Evolutionary conservation across 306 rosid species (phyloP).

Genomic region (Ziziphus jujuba): DNA sequence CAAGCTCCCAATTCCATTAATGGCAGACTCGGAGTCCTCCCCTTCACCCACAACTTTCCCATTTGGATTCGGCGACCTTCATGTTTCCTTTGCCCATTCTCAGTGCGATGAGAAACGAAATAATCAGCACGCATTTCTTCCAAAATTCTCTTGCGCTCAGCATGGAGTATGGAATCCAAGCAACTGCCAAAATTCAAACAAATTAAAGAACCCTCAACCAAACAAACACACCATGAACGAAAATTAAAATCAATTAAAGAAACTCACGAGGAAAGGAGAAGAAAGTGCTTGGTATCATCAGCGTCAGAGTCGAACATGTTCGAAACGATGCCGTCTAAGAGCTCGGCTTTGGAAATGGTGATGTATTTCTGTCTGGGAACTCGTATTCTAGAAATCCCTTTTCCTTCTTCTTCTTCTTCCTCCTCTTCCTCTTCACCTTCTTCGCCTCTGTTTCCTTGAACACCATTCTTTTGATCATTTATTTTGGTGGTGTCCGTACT

Average conservation of each 20-base stretch:
- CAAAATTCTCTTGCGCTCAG: conserved; percentile 72
- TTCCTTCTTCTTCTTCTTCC: conserved; percentile 41
- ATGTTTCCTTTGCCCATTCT: not conserved
- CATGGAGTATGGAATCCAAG: conserved; percentile 91
- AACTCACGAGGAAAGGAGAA: conserved; percentile 65
- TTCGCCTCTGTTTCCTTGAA: not conserved
- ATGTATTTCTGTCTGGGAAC: conserved; percentile 82
- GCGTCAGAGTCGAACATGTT: conserved; percentile 34
- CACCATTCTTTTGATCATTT: not conserved
- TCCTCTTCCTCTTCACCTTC: no score
- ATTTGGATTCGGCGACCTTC: conserved; percentile 13
- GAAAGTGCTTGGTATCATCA: conserved; percentile 45
- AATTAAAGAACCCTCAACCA: not conserved
- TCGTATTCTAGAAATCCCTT: conserved; percentile 65
- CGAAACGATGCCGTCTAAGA: conserved; percentile 62
- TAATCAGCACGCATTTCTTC: conserved; percentile 96
- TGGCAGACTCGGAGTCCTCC: conserved; percentile 33
- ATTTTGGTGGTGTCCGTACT: not conserved
- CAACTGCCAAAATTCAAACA: conserved; percentile 46
- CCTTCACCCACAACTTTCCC: conserved; percentile 24
- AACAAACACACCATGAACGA: not conserved
- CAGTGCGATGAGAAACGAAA: conserved; percentile 30
- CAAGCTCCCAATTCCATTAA: conserved; percentile 37
- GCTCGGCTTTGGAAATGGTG: conserved; percentile 72
- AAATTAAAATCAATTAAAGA: no score